Evolutionary conservation across 2,329 filamentous ascomycete species (phyloP).

Genomic region (Microsporum ferrugineum): DNA sequence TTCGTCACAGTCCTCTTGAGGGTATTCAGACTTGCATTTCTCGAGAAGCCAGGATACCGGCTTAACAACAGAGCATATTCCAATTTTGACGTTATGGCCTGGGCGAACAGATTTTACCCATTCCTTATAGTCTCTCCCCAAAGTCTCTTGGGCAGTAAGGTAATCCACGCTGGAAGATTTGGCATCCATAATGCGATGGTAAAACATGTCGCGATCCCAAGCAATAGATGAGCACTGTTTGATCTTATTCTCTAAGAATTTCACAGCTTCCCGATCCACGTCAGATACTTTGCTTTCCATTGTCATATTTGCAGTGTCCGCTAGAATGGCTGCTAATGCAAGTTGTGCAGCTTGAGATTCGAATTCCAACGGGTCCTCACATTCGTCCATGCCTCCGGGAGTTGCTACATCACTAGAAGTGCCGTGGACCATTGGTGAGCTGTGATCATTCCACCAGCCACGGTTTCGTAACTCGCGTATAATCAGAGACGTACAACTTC

Average conservation of each 20-base stretch:
- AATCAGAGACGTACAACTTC: conserved; percentile 50
- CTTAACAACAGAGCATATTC: conserved; percentile 50
- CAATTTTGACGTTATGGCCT: conserved; percentile 33
- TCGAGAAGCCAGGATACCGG: conserved; percentile 42
- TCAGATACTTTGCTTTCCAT: conserved; percentile 36
- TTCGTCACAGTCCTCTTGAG: conserved; percentile 7
- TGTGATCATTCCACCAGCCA: conserved; percentile 29
- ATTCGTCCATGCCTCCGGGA: conserved; percentile 6
- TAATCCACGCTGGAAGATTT: conserved; percentile 45
- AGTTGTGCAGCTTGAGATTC: conserved; percentile 28
- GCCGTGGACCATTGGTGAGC: conserved; percentile 13
- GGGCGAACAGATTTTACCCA: conserved; percentile 37
- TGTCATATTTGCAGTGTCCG: conserved; percentile 37
- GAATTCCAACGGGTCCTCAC: conserved; percentile 21
- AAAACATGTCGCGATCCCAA: conserved; percentile 43
- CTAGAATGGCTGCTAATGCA: conserved; percentile 33
- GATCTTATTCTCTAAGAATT: conserved; percentile 42
- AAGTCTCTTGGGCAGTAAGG: conserved; percentile 44
- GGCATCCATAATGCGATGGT: conserved; percentile 40
- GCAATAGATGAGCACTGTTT: neutral
- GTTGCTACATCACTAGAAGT: conserved; percentile 16
- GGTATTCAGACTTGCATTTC: conserved; percentile 26
- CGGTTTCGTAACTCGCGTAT: conserved; percentile 40
- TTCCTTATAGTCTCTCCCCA: conserved; percentile 53
- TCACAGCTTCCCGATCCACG: conserved; percentile 38